These are phyloP conservation scores for Daldinia sp. DNA, from an alignment of 2,329 filamentous ascomycete species.

Conservation along the genomic window DNA sequence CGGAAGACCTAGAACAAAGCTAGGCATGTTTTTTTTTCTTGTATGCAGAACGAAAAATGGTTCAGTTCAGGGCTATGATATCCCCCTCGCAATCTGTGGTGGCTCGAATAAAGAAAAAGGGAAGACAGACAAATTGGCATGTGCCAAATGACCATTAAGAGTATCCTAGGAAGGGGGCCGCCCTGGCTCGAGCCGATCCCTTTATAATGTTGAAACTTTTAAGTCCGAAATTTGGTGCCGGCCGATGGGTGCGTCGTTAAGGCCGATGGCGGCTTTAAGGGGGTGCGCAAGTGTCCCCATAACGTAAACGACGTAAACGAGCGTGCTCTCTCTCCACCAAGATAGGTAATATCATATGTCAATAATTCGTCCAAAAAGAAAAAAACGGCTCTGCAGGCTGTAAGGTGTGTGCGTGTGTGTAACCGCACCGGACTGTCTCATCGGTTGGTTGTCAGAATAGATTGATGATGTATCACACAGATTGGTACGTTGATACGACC, in stretches of 20 bases:
- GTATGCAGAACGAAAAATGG: constrained; percentile 11
- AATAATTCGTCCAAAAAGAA: constrained; percentile 3
- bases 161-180: constrained; percentile 1
- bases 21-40: constrained; percentile 14
- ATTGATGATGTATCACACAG: constrained; percentile 2
- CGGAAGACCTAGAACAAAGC: constrained; percentile 1
- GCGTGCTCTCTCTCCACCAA: constrained; percentile 1
- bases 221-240: constrained; percentile 14
- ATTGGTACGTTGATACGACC: neutral
- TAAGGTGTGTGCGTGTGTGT: neutral
- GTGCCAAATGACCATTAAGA: constrained; percentile 2
- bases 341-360: neutral
- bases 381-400: neutral
- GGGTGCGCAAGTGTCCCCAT: neutral
- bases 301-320: constrained; percentile 5
- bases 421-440: neutral
- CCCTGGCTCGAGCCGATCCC: constrained; percentile 6
- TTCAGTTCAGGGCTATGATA: constrained; percentile 4
- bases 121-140: neutral
- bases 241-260: constrained; percentile 7
- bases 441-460: constrained; percentile 3
- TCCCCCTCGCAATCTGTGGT: neutral
- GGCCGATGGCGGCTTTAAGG: constrained; percentile 16
- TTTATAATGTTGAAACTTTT: constrained; percentile 10
- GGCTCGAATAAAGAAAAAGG: constrained; percentile 1